These are phyloP conservation scores for Tricharina praecox DNA, from an alignment of 495 filamentous ascomycete genomes.

Conservation along the genomic window DNA sequence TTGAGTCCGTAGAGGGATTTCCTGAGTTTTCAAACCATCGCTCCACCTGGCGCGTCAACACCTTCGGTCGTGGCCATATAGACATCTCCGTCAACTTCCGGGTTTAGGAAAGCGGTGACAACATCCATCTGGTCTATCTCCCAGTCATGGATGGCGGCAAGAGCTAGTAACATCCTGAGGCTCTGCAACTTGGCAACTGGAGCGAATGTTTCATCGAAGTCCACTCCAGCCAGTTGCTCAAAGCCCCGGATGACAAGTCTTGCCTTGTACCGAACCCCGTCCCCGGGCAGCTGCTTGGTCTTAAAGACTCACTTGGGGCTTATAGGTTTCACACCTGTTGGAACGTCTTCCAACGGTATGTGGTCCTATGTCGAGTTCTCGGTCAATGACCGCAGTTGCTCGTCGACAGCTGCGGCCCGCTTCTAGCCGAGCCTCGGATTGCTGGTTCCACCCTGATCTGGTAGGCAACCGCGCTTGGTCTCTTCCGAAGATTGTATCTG, in stretches of 20 bases:
- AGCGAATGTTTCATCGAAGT: slow-evolving; percentile 1
- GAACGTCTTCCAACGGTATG: background rate
- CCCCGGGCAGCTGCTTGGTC: background rate
- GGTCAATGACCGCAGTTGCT: no score
- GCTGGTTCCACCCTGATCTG: no score
- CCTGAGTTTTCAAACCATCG: background rate
- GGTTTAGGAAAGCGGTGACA: slow-evolving; percentile 8
- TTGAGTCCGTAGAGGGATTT: background rate
- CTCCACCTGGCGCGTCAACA: no score
- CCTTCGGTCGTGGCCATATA: background rate
- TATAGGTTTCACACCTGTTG: background rate
- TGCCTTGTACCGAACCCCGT: slow-evolving; percentile 2
- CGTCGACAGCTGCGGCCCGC: no score
- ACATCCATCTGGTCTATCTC: slow-evolving; percentile 7
- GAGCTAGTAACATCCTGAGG: background rate
- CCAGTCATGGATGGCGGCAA: background rate
- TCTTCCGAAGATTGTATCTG: no score
- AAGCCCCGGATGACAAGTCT: background rate
- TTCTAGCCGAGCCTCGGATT: no score
- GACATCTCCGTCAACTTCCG: background rate
- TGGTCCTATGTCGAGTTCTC: background rate
- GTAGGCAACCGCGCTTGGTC: no score
- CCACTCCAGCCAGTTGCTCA: background rate
- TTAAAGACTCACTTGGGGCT: slow-evolving; percentile 6
- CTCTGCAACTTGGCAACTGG: slow-evolving; percentile 1